Evolutionary conservation across 768 basidiomycete genomes (phyloP), one percentile per base, ranked within the genome.

Genomic region (Exidia glandulosa): DNA sequence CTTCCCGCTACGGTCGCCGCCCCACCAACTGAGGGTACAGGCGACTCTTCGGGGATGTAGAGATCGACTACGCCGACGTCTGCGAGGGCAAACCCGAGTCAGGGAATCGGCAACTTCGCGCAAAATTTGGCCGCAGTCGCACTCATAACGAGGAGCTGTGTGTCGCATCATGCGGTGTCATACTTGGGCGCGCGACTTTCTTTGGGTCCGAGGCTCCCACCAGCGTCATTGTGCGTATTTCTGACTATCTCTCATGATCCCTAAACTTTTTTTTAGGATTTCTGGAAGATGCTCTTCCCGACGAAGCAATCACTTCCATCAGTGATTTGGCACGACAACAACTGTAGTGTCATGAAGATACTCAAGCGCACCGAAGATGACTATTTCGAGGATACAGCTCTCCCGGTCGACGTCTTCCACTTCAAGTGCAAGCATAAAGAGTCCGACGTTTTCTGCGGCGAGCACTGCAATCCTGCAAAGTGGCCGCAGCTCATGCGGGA

Each of bases 111-210:
- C 58, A 59, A 12, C 50, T 64, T 9, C 56, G 48, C 23, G 65
- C 62, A 29, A 68, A 64, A 5, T 70, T 72, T 63, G 64, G 58
- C 23, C 48, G 69, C 58, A 25, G 66, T 66, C 62, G 67, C 55
- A 48, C 68, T 2, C 67, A 71, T 57, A 71, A 71, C 56, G 67
- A 71, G 36, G 63, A 71, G 41, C 60, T 70, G 3, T 41, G 65
- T 12, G 71, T 73, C 36, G 34, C 68, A 32, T 52, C 60, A 12
- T 66, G 63, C 63, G 69, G 69, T 4, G 59, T 63, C 23, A 64
- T 65, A 30, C 55, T 65, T 29, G 68, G 57, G 13, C 45, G 64
- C 2, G 66, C 62, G 14, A 71, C 66, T 1, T 67, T 70, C 32
- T 69, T 61, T 62, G 67, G 67, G 1, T 45, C 69, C 1, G 68